Evolutionary conservation across 192 early-diverging fungal genomes (phyloP), one percentile per base, ranked within the genome.

Genomic region (Entomortierella beljakovae): DNA sequence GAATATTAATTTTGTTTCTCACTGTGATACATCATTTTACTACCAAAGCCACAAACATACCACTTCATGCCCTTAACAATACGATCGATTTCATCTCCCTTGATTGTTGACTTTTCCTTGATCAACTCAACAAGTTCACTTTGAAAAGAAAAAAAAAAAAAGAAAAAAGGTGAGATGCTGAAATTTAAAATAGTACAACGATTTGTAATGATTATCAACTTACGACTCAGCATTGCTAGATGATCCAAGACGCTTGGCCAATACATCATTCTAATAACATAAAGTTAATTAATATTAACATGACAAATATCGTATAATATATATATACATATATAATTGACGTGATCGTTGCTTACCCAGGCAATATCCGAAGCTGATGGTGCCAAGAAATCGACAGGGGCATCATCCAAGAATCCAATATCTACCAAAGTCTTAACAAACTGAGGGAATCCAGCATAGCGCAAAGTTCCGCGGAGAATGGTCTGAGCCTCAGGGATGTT

Each of bases 381-480:
- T 18, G 86, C 35, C 71, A 97, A 87, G 68, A 87, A 87, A 57
- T 76, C 85, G 46, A 88, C 82, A 46, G 86, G 77, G 10, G 88
- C 71, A 81, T 95, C 94, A 79, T 92, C 87, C 73, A 99, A 85
- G 83, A 99, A 93, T 26, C 97, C 97, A 80, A 98, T 88, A 64
- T 93, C 90, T 58, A 96, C 94, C 48, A 99, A 88, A 34, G 92
- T 94, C 90, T 98, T 96, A 82, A 95, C 92, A 80, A 99, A 97
- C 82, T 95, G 87, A 58, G 95, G 94, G 92, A 98, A 99, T 50
- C 97, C 97, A 73, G 94, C 92, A 86, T 98, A 99, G 71, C 98
- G 91, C 50, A 99, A 75, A 13, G 97, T 97, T 53, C 98, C 98
- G 71, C 98, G 91, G 64, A 99, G 85, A 63, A 97, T 90, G n/a